Evolutionary conservation across 345 rosid genomes (phyloP).

Genomic region (Draba incana): DNA sequence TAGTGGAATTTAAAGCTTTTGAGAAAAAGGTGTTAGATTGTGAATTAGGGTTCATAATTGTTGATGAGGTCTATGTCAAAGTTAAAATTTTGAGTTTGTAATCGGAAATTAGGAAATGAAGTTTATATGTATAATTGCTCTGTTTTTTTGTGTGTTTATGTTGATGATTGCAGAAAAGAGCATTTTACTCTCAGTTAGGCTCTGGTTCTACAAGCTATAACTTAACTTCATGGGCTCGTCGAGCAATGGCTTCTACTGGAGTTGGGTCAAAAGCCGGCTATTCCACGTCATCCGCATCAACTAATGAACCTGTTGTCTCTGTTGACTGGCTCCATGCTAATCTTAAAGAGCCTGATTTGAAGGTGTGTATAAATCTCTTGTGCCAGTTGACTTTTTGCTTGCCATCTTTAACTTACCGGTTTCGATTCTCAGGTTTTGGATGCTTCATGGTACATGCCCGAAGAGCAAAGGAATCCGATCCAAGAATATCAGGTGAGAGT

Average conservation of each 20-base stretch:
- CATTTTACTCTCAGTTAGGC: slow-evolving; percentile 37
- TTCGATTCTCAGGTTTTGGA: slow-evolving; percentile 67
- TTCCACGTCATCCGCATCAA: slow-evolving; percentile 54
- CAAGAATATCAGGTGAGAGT: slow-evolving; percentile 89
- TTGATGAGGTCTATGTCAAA: slow-evolving; percentile 20
- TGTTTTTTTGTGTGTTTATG: slow-evolving; percentile 2
- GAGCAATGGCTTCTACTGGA: slow-evolving; percentile 56
- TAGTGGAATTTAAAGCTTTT: slow-evolving; percentile 15
- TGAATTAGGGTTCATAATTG: slow-evolving; percentile 2
- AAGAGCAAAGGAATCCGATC: slow-evolving; percentile 93
- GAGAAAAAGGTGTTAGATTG: not conserved
- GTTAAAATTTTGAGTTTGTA: slow-evolving; percentile 2
- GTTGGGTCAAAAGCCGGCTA: slow-evolving; percentile 44
- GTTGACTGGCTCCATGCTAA: slow-evolving; percentile 95
- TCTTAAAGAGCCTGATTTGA: slow-evolving; percentile 74
- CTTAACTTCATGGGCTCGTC: slow-evolving; percentile 44
- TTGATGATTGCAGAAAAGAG: slow-evolving; percentile 53
- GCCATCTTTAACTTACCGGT: not conserved
- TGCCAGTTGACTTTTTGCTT: slow-evolving; percentile 18
- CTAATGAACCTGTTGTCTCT: slow-evolving; percentile 80
- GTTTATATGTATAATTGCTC: not conserved
- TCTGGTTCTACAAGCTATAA: slow-evolving; percentile 36
- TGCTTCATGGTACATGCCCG: slow-evolving; percentile 99
- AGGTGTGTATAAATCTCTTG: slow-evolving; percentile 50
- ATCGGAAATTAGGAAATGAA: not conserved